Evolutionary conservation across 2,329 filamentous ascomycete genomes (phyloP), one percentile per base, ranked within the genome.

Genomic region (Fusarium vanettenii): DNA sequence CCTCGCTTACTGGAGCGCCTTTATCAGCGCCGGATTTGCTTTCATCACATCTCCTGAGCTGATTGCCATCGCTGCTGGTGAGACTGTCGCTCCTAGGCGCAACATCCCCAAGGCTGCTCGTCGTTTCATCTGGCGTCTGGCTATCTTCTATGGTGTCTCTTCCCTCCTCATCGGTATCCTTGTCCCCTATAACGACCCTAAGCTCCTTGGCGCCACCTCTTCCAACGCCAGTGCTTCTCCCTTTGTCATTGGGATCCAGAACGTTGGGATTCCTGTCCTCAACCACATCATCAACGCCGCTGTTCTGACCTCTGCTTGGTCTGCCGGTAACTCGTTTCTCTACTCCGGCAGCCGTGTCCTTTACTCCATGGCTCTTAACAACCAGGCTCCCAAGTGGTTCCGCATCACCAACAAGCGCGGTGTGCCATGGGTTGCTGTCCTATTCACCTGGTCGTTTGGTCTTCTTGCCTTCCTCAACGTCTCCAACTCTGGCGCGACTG

Each of bases 401-500:
- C 85, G 87, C 48, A 84, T 80, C 6, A 93, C 91, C 39, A 91
- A 88, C 59, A 88, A 88, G 64, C 84, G 86, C 29, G 92, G 92
- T 37, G 89, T 93, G 0, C 92, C 92, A 0, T 90, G 82, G 74
- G 85, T 83, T 18, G 87, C 85, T 9, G 87, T 91, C 0, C 80
- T 89, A 6, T 83, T 82, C 66, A 90, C 89, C 18, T 87, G 85
- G 84, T 80, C 87, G 0, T 87, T 94, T 76, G 90, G 91, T 39
- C 85, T 92, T 13, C 87, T 95, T 4, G 90, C 91, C 0, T 95
- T 92, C 83, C 89, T 95, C 81, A 94, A 93, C 78, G 87, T 92
- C 14, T 91, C 89, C 55, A 88, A 87, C 76, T 88, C 86, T 33
- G 91, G 92, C 18, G 87, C 89, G 52, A 85, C 86, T 6, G 92